phyloP scores from a whole-genome alignment of 1,284 basidiomycete genomes.

The Leccinum insolens region DNA sequence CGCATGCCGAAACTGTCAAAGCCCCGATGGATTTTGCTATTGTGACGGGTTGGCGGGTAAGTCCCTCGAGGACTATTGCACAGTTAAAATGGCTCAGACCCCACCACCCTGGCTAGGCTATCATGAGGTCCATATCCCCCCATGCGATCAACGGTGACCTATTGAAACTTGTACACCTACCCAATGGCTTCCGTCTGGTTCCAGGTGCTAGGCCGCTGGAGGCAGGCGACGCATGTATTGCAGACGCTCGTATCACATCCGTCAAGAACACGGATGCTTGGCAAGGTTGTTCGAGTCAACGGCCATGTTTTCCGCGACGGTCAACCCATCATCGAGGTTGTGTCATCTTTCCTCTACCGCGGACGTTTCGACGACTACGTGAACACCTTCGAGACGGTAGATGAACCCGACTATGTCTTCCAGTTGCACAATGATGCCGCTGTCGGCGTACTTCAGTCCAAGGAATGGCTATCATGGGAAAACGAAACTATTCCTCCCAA shows the following conservation, averaged over 20 bases:
- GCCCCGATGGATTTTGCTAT: constrained; percentile 99
- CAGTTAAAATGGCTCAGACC: constrained; percentile 19
- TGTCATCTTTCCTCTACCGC: constrained; percentile 96
- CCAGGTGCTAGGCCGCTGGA: constrained; percentile 76
- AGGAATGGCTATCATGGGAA: constrained; percentile 98
- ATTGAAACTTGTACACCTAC: constrained; percentile 94
- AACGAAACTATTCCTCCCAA: constrained; percentile 79
- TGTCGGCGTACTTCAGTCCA: constrained; percentile 85
- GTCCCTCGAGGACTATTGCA: constrained; percentile 28
- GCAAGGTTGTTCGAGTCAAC: constrained; percentile 93
- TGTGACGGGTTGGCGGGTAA: constrained; percentile 94
- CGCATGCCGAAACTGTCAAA: constrained; percentile 68
- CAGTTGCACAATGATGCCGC: constrained; percentile 76
- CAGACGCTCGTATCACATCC: constrained; percentile 87
- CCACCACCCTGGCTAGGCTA: constrained; percentile 59
- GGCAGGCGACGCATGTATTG: constrained; percentile 89
- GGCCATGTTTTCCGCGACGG: constrained; percentile 80
- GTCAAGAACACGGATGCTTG: constrained; percentile 89
- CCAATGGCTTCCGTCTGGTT: constrained; percentile 93
- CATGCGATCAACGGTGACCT: constrained; percentile 88
- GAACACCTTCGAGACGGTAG: constrained; percentile 93
- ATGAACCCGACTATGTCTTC: constrained; percentile 89
- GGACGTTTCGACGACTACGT: constrained; percentile 92
- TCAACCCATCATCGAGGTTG: constrained; percentile 88
- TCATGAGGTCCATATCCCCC: constrained; percentile 98